Percentiles rank a stretch among this genome's conserved stretches.
These are phyloP conservation scores for Lachancea cidri DNA, from an alignment of 805 yeast genomes.

Conservation along the genomic window DNA sequence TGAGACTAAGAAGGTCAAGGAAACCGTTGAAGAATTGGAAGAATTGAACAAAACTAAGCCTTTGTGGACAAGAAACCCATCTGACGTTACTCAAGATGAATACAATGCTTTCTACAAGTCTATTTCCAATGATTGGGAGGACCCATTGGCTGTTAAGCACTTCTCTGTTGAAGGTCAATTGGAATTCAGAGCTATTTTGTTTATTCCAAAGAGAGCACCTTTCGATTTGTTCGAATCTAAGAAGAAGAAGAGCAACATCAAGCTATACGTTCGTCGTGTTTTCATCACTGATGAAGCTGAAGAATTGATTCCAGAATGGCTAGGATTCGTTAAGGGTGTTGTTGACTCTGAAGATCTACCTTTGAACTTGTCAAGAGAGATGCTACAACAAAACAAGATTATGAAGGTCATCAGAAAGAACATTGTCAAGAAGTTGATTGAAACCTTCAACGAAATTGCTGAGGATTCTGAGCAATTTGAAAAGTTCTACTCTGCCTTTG, in stretches of 20 bases:
- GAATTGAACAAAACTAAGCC: slow-evolving; percentile 99
- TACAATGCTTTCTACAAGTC: slow-evolving; percentile 99
- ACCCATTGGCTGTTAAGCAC: slow-evolving; percentile 98
- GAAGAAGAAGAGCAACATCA: slow-evolving; percentile 99
- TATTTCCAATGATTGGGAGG: slow-evolving; percentile 99
- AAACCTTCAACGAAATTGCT: slow-evolving; percentile 98
- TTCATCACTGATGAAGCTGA: slow-evolving; percentile 99
- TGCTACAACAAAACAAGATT: slow-evolving; percentile 99
- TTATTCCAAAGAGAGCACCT: slow-evolving; percentile 99
- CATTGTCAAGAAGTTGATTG: slow-evolving; percentile 96
- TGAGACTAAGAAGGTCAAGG: slow-evolving; percentile 86
- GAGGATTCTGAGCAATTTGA: slow-evolving; percentile 98
- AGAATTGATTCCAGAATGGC: slow-evolving; percentile 99
- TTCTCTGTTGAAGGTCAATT: slow-evolving; percentile 99
- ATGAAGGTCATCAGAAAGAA: slow-evolving; percentile 99
- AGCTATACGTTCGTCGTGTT: slow-evolving; percentile 98
- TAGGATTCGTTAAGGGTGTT: slow-evolving; percentile 95
- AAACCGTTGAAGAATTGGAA: slow-evolving; percentile 91
- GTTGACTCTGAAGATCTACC: slow-evolving; percentile 99
- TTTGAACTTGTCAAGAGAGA: slow-evolving; percentile 98
- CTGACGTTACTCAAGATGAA: slow-evolving; percentile 96
- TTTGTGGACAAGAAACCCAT: slow-evolving; percentile 98
- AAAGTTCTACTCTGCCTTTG: slow-evolving; percentile 95
- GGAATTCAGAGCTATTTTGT: slow-evolving; percentile 96
- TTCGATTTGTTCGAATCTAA: slow-evolving; percentile 95